Evolutionary conservation across 306 rosid genomes (phyloP).

Genomic region (Cucumis cinereus): DNA sequence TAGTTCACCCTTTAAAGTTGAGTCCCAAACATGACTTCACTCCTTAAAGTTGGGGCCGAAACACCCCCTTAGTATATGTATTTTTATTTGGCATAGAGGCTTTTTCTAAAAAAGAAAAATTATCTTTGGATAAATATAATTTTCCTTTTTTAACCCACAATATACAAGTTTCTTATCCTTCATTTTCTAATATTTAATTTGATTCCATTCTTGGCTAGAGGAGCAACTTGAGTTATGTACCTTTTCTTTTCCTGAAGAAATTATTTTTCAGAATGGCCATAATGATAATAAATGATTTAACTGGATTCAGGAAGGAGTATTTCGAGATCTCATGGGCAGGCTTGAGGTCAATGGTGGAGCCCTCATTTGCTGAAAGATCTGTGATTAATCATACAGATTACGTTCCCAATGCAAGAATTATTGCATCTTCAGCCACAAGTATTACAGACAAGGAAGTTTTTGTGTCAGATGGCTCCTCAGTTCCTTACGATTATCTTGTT

Average conservation of each 20-base stretch:
- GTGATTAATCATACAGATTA: constrained; percentile 28
- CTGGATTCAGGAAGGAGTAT: constrained; percentile 24
- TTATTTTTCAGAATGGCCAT: not conserved
- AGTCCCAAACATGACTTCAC: too few relatives aligned
- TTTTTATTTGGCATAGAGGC: not conserved
- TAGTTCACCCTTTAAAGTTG: too few relatives aligned
- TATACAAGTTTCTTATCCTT: not conserved
- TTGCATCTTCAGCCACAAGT: constrained; percentile 19
- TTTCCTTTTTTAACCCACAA: not conserved
- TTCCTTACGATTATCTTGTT: constrained; percentile 33
- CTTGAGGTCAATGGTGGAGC: constrained; percentile 37
- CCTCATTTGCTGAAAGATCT: constrained; percentile 28
- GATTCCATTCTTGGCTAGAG: not conserved
- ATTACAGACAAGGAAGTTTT: constrained; percentile 23
- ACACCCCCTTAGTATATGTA: too few relatives aligned
- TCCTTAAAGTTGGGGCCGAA: too few relatives aligned
- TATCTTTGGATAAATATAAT: not conserved
- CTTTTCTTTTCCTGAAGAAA: not conserved
- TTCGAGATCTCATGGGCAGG: constrained; percentile 34
- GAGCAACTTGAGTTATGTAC: not conserved
- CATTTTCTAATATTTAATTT: not conserved
- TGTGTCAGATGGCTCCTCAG: constrained; percentile 21
- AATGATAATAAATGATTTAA: not conserved
- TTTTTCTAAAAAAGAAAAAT: not conserved
- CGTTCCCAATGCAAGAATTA: constrained; percentile 20